Evolutionary conservation across 2,329 filamentous ascomycete genomes (phyloP).

Genomic region (Pezicula carpinea): DNA sequence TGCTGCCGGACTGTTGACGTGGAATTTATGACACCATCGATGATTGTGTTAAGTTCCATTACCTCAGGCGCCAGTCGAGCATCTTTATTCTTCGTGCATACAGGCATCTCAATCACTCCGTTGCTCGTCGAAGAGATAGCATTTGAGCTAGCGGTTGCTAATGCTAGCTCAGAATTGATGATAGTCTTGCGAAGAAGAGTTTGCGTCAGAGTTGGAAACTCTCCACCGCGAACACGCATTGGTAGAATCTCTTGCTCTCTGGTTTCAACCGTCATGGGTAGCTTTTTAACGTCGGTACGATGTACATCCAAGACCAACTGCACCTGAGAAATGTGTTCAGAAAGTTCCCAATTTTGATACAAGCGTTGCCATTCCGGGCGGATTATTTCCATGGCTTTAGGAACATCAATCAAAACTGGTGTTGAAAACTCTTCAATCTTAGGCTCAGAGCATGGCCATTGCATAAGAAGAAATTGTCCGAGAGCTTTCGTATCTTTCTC

Average conservation of each 20-base stretch:
- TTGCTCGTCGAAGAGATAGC: neutral
- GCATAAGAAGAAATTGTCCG: slow-evolving; percentile 35
- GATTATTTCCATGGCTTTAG: slow-evolving; percentile 34
- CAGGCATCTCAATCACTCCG: neutral
- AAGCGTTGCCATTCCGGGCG: slow-evolving; percentile 42
- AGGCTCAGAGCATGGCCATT: slow-evolving; percentile 41
- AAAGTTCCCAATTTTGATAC: slow-evolving; percentile 43
- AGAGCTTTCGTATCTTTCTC: slow-evolving; percentile 33
- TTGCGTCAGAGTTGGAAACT: slow-evolving; percentile 4
- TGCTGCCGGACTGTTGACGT: slow-evolving; percentile 30
- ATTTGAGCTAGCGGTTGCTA: neutral
- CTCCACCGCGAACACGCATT: slow-evolving; percentile 1
- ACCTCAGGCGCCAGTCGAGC: slow-evolving; percentile 4
- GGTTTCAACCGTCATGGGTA: neutral
- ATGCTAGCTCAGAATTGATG: neutral
- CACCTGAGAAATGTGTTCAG: slow-evolving; percentile 36
- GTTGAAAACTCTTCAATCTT: slow-evolving; percentile 23
- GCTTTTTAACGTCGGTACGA: neutral
- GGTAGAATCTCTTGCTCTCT: slow-evolving; percentile 6
- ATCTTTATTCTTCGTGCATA: neutral
- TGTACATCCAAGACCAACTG: slow-evolving; percentile 36
- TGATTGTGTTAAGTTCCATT: slow-evolving; percentile 22
- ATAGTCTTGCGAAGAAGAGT: slow-evolving; percentile 3
- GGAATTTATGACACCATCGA: slow-evolving; percentile 26
- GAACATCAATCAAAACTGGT: slow-evolving; percentile 32